Evolutionary conservation across 148 eudicot species (phyloP), one percentile per base, ranked within the genome.

Genomic region (Rhododendron williamsianum): DNA sequence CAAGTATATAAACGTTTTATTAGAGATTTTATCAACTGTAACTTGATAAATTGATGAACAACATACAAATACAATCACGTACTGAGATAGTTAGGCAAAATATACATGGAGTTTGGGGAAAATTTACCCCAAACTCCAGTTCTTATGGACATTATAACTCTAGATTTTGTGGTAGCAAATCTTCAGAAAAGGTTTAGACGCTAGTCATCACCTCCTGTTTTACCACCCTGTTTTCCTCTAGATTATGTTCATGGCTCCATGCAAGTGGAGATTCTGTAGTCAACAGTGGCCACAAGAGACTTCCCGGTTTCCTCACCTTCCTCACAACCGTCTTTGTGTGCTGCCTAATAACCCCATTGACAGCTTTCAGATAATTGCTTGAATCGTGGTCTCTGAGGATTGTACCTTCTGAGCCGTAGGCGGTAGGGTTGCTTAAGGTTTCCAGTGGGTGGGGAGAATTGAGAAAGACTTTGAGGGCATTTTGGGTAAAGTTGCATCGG

Each of bases 381-480:
- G 98, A 95, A 84, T 95, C 96, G 78, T 95, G 98, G 87, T 95
- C 98, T 90, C 97, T 90, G n/a, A 88, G 78, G 80, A 94, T 95
- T 3, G 94, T 89, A 27, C 98, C 98, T 65, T 95, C 94, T 0
- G 96, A 90, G 23, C 96, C 95, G 76, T 95, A 95, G 51, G 98
- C 98, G 45, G 84, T 86, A 18, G 93, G 97, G 78, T 95, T 89
- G 33, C 94, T 94, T 27, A 95, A 89, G 11, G 93, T 93, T 86
- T 92, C 95, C 13, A 95, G 79, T 0, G 98, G 98, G 63, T 95
- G 98, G 38, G 98, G 98, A 60, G 86, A 84, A 73, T 95, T 94
- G 36, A 95, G 89, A 74, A 95, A 95, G 60, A 91, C 90, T 83
- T 76, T 81, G 35, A 94, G 85, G 30, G 97, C 95, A 23, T 12